Evolutionary conservation across 371 early-diverging fungal species (phyloP).

Genomic region (Mucor indicus): DNA sequence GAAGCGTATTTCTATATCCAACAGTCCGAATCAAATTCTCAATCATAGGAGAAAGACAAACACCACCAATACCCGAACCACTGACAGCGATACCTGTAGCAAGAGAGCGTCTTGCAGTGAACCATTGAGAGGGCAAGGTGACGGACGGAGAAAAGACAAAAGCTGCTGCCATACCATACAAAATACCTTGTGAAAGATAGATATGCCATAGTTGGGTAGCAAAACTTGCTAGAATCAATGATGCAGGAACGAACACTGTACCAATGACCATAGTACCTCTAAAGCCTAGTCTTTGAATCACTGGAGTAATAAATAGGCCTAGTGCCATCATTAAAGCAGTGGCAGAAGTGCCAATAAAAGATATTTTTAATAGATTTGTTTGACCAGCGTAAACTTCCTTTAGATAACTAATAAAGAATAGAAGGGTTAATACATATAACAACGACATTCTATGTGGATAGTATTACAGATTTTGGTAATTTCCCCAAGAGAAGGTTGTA

Average conservation of each 20-base stretch:
- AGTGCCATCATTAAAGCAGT: constrained; percentile 41
- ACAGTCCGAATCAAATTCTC: constrained; percentile 44
- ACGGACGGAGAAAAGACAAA: constrained; percentile 64
- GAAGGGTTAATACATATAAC: too few species aligned
- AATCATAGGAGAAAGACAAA: constrained; percentile 59
- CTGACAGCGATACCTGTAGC: constrained; percentile 77
- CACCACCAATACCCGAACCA: constrained; percentile 78
- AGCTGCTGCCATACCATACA: constrained; percentile 53
- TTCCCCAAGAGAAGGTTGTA: constrained; percentile 55
- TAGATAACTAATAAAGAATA: constrained; percentile 20
- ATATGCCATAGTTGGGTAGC: constrained; percentile 56
- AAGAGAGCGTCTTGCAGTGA: constrained; percentile 63
- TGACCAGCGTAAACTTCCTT: constrained; percentile 28
- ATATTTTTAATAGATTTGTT: constrained; percentile 33
- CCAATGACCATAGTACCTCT: constrained; percentile 61
- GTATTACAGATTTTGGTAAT: constrained; percentile 48
- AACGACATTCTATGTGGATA: too few species aligned
- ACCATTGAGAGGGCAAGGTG: constrained; percentile 72
- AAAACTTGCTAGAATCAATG: constrained; percentile 58
- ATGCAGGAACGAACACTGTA: constrained; percentile 45
- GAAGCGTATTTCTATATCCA: constrained; percentile 56
- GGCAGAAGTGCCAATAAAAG: constrained; percentile 57
- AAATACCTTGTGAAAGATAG: constrained; percentile 63
- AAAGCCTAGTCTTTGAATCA: constrained; percentile 56
- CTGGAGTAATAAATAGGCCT: constrained; percentile 61